Evolutionary conservation across 768 basidiomycete genomes (phyloP), one percentile per base, ranked within the genome.

Genomic region (Tricholoma hemisulphureum): DNA sequence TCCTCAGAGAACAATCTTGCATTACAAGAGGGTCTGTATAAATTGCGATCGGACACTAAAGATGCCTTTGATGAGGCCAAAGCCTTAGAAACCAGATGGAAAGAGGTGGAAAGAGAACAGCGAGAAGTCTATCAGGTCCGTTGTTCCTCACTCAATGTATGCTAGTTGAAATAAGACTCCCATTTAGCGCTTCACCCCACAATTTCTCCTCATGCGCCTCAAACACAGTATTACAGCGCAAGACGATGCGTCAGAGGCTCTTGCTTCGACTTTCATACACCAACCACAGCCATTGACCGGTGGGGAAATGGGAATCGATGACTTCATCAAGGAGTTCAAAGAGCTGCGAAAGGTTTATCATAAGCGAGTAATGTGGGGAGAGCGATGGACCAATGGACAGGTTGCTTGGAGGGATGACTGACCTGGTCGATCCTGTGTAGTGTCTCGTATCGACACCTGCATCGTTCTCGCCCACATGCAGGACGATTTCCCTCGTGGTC

Each of bases 301-400:
- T 20, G 64, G 71, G 37, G 75, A 75, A 28, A 77, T 77, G 62
- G 90, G 91, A 31, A 82, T 95, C 21, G 95, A 97, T 58, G 85
- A 88, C 43, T 98, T 98, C 62, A 83, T 97, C 53, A 86, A 79
- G 64, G 86, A 93, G 63, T 97, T 95, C 75, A 92, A 88, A 67
- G 93, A 94, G 52, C 70, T 86, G 37, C 76, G 96, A 62, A 95
- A 93, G 74, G 80, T 81, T n/a, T 98, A 94, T 71, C 95, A 98
- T 71, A 97, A 96, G 73, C 80, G 95, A 16, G 87, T 86, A 2
- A 87, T 96, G 69, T 97, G 93, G 91, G 84, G 86, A 16, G 91
- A 94, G 67, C 79, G 88, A 63, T 98, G 95, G 93, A 78, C 85
- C 1, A 80, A 83, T 31, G 92, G 91, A 2, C 87, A 93, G 63